Evolutionary conservation across 2,329 filamentous ascomycete genomes (phyloP), one percentile per base, ranked within the genome.

Genomic region (Furcasterigmium furcatum): DNA sequence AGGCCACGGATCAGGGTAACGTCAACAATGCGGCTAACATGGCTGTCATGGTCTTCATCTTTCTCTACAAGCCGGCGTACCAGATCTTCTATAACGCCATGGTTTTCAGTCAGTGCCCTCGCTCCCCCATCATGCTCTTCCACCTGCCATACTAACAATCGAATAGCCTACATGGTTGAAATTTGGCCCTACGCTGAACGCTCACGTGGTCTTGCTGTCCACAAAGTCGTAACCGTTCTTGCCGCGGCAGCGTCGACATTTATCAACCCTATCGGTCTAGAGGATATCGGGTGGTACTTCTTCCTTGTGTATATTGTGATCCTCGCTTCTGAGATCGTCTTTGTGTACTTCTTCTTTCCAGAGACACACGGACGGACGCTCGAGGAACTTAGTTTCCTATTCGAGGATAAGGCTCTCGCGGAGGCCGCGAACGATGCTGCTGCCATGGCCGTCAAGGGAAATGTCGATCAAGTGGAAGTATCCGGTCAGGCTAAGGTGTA

Each of bases 291-390:
- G 20, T 43, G 41, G 41, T 22, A 35, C 20, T 43, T 36, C 41
- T 35, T 43, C 41, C 21, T 43, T 24, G 32, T 34, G 19, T 43
- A 43, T 19, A 36, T 34, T 35, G 20, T 34, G 19, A 55, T 52
- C 51, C 46, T 58, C 14, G 51, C 30, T 12, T 52, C 54, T 35
- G 55, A 58, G 39, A 38, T 52, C 22, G 41, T 27, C 19, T 18
- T 54, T 86, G 85, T 90, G 34, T 90, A 83, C 66, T 88, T 90
- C 65, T 74, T 88, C 52, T 90, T 88, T 60, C 86, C 86, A 8
- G 86, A 90, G 65, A 90, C 86, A 0, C 84, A 84, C 50, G 87
- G 87, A 52, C 77, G 89, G 48, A 79, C 85, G 47, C 71, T 90
- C 32, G 86, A 90, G 68, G 86, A 90, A 36, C 34, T 57, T 20